Evolutionary conservation across 2,329 filamentous ascomycete species (phyloP), one percentile per base, ranked within the genome.

Genomic region (Coniella vitis): DNA sequence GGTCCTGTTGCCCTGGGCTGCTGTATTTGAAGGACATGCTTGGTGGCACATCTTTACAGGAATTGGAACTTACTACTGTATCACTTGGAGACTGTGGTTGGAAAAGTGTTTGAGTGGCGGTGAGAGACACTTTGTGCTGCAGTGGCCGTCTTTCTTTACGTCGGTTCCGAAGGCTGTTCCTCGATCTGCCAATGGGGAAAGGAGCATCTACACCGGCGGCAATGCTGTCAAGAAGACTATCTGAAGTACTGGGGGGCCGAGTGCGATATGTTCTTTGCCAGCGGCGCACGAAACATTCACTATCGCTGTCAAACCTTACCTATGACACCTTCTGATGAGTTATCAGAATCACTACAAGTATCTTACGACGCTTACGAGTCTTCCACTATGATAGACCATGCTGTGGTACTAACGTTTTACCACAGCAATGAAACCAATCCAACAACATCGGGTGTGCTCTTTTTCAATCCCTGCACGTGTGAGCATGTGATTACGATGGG

Each of bases 21-120:
- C 90, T 13, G 54, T 93, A 7, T 73, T 93, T 0, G 73, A 76
- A 52, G 73, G 72, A 0, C 74, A 76, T 51, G 73, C 69, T 1
- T 77, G 74, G 73, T 77, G 84, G 85, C 87, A 91, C 67, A 61
- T 91, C 34, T 83, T 91, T 75, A 93, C 88, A 0, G 87, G 87
- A 12, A 71, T 84, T 32, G 88, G 88, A 63, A 87, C 87, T 14
- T 94, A 94, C 65, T 86, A 84, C 61, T 89, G 91, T 62, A 88
- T 94, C 57, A 72, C 81, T 13, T 94, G 88, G 87, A 84, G 87
- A 3, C 81, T 90, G 21, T 91, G 87, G 84, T 73, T 93, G 16
- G 79, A 87, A 36, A 82, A 85, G 54, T 89, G 86, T 58, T 69
- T 93, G 43, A 87, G 90, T 54, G 79, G 81, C 3, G 75, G 75